A percentile compares a stretch with the other conserved stretches of the same genome.
These are phyloP conservation scores for Hansenula anomala DNA, from an alignment of 1,139 yeast genomes.

Conservation along the genomic window DNA sequence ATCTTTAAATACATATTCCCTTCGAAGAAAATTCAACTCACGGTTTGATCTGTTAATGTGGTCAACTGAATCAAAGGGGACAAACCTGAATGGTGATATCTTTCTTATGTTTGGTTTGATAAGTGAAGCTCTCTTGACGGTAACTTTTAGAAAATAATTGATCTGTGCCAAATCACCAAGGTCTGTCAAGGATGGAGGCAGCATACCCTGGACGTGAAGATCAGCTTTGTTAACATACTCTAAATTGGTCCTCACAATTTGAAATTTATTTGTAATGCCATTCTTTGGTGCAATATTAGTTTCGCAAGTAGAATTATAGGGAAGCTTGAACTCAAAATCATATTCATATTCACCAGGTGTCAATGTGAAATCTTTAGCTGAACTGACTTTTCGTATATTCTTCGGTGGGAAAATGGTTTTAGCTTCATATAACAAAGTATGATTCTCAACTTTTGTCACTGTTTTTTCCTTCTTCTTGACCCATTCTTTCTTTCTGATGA, in stretches of 20 bases:
- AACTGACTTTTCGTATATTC: slow-evolving; percentile 42
- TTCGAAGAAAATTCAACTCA: slow-evolving; percentile 36
- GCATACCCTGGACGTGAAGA: slow-evolving; percentile 36
- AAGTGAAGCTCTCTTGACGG: slow-evolving; percentile 52
- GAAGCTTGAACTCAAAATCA: slow-evolving; percentile 52
- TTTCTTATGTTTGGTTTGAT: slow-evolving; percentile 46
- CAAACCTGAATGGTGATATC: slow-evolving; percentile 45
- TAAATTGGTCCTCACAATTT: slow-evolving; percentile 1
- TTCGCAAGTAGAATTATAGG: slow-evolving; percentile 44
- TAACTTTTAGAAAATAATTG: slow-evolving; percentile 52
- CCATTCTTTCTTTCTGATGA: slow-evolving; percentile 4
- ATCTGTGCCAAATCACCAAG: slow-evolving; percentile 42
- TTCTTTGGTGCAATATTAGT: slow-evolving; percentile 23
- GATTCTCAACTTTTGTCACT: slow-evolving; percentile 36
- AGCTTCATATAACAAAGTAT: slow-evolving; percentile 50
- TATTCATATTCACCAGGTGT: slow-evolving; percentile 55
- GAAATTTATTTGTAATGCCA: slow-evolving; percentile 3
- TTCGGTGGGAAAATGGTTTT: slow-evolving; percentile 55
- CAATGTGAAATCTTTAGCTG: slow-evolving; percentile 45
- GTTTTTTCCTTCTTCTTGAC: slow-evolving; percentile 14
- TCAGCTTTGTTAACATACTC: slow-evolving; percentile 10
- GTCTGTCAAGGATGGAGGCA: slow-evolving; percentile 57
- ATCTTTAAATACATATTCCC: slow-evolving; percentile 34
- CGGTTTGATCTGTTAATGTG: slow-evolving; percentile 22
- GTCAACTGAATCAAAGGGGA: slow-evolving; percentile 45